Conservation (phyloP, 768 basidiomycete species). For the Glaciozyma antarctica region DNA sequence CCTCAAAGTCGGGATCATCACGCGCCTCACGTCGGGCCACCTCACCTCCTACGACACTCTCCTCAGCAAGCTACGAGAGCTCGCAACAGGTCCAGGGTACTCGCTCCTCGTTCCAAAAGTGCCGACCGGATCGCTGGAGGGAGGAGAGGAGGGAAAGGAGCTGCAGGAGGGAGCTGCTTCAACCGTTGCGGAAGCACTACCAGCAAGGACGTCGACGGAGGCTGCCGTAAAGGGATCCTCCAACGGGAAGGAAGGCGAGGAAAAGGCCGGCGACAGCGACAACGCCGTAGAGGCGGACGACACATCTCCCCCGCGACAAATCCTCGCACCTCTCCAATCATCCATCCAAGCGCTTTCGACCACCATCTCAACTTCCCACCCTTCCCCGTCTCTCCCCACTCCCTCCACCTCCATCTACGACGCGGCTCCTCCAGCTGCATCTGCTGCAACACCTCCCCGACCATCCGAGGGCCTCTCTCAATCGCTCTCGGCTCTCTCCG, state of each 20-base stretch:
- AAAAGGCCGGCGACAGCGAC: not conserved
- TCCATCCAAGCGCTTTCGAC: constrained; percentile 1
- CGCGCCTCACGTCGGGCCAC: not conserved
- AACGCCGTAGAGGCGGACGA: not conserved
- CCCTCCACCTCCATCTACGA: not conserved
- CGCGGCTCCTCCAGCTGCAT: not conserved
- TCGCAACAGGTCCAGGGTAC: not conserved
- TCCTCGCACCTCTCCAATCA: not conserved
- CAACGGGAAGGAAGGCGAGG: not conserved
- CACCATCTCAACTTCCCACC: not conserved
- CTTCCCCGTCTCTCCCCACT: not conserved
- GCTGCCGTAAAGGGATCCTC: not conserved
- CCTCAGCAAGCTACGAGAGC: not conserved
- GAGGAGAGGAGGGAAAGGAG: not conserved
- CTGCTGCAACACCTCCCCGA: constrained; percentile 11
- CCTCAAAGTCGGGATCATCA: constrained; percentile 9
- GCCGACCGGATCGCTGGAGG: not conserved
- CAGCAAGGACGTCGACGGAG: not conserved
- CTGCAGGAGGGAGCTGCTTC: not conserved
- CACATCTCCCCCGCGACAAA: not conserved
- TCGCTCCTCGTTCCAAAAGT: constrained; percentile 5
- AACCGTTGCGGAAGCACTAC: not conserved
- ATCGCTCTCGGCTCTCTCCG: constrained; percentile 22
- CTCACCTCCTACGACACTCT: not conserved
- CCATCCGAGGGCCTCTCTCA: constrained; percentile 20